A percentile compares a stretch with the other conserved stretches of the same genome.
Evolutionary conservation across 306 rosid genomes (phyloP).

Genomic region (Trifolium repens): DNA sequence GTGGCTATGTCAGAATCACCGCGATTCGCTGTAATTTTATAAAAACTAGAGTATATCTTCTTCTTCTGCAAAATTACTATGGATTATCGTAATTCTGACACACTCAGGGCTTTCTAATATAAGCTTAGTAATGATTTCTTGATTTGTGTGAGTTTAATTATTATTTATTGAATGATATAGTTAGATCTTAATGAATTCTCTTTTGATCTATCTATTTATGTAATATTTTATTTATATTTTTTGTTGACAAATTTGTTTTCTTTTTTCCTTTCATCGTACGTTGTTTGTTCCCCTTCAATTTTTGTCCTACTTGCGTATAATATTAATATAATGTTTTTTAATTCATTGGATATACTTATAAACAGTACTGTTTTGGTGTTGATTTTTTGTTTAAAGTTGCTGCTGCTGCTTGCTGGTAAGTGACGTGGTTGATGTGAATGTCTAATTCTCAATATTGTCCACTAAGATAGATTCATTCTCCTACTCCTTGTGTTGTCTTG

Average conservation of each 20-base stretch:
- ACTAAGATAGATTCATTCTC: neutral
- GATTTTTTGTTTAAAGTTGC: neutral
- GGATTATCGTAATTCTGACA: too few relatives aligned
- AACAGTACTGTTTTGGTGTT: neutral
- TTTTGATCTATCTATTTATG: neutral
- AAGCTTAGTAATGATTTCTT: too few relatives aligned
- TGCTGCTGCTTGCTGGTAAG: neutral
- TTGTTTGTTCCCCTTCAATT: neutral
- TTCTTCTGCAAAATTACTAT: too few relatives aligned
- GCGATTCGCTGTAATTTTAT: too few relatives aligned
- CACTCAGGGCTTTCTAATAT: too few relatives aligned
- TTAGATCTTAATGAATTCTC: too few relatives aligned
- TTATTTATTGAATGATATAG: too few relatives aligned
- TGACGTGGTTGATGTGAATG: slow-evolving; percentile 6
- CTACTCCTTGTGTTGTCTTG: too few relatives aligned
- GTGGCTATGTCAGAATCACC: too few relatives aligned
- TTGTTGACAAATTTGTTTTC: neutral
- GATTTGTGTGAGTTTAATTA: too few relatives aligned
- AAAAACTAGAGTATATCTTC: too few relatives aligned
- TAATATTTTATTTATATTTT: neutral
- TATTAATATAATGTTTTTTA: neutral
- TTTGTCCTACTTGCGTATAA: neutral
- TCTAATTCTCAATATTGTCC: neutral
- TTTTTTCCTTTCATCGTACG: neutral
- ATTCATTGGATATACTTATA: neutral